Base-by-base conservation (phyloP, 2,329 filamentous ascomycete species). In the Fusarium algeriense region DNA sequence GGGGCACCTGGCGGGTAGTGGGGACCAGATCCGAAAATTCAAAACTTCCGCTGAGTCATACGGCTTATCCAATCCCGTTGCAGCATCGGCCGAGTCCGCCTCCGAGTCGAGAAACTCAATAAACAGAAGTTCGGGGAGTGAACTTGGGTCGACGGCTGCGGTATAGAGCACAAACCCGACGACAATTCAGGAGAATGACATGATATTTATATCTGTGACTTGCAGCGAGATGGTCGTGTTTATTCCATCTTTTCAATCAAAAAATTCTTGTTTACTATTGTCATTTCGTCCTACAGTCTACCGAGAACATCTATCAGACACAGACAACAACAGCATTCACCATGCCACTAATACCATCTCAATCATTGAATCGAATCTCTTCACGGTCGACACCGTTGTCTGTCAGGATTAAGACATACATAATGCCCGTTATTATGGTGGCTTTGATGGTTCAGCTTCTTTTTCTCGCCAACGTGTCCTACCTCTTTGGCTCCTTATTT, bases 401-500 rank as follows among this genome's bases (percentile, higher is more conserved):
- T 6, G 10, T n/a, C 32, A 56, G 30, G 10, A 35, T 56, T 40
- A 56, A 48, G 20, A 35, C 53, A 7, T 37, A 56, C 7, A 20
- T 56, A 8, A 20, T 56, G 7, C 53, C 53, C 5, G 30, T 48
- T 17, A 12, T 48, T 1, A 48, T 48, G 40, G n/a, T 10, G 10
- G 40, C 53, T 13, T 35, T 48, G 8, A 34, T 56, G 20, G 30
- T 56, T 4, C 53, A 56, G 15, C 30, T 56, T 2, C 19, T 56
- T 7, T 56, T 56, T 30, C 40, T 56, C 1, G 40, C 30, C 34
- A 56, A 56, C 9, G 48, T 56, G 53, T 56, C 53, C 3, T 56
- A 56, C 19, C 53, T 56, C 30, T 56, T 56, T 2, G 53, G 53
- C 8, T 35, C 53, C 12, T 40, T 56, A 7, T 56, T 48, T 30